Evolutionary conservation across 768 basidiomycete genomes (phyloP).

Genomic region (Serendipita vermifera): DNA sequence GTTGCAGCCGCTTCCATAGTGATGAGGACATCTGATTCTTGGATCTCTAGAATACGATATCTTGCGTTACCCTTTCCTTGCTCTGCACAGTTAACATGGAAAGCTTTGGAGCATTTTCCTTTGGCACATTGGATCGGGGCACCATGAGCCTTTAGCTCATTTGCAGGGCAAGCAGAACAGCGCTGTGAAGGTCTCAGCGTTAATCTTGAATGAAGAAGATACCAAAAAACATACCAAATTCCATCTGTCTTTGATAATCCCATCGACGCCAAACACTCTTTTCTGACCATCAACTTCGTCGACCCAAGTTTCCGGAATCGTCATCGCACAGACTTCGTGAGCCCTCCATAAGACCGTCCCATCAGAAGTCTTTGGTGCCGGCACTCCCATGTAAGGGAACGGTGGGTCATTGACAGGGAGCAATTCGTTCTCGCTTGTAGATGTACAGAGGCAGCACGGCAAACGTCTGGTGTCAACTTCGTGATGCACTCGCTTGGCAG

Average conservation of each 20-base stretch:
- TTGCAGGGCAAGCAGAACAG: slow-evolving; percentile 76
- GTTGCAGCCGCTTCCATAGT: slow-evolving; percentile 25
- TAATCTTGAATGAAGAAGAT: background rate
- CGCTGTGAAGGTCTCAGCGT: slow-evolving; percentile 40
- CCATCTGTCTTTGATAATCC: slow-evolving; percentile 87
- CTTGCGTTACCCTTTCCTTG: slow-evolving; percentile 35
- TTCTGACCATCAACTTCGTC: slow-evolving; percentile 43
- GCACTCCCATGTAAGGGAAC: slow-evolving; percentile 26
- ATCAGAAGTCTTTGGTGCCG: slow-evolving; percentile 15
- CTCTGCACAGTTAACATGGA: slow-evolving; percentile 83
- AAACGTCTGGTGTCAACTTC: slow-evolving; percentile 37
- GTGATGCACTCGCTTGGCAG: slow-evolving; percentile 26
- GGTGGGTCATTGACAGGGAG: slow-evolving; percentile 60
- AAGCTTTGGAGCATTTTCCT: slow-evolving; percentile 86
- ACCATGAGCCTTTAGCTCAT: slow-evolving; percentile 51
- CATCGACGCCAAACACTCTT: slow-evolving; percentile 68
- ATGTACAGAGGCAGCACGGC: slow-evolving; percentile 60
- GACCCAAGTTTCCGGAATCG: slow-evolving; percentile 87
- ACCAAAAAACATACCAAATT: slow-evolving; percentile 48
- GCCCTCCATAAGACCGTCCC: slow-evolving; percentile 47
- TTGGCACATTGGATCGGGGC: slow-evolving; percentile 87
- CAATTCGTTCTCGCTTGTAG: slow-evolving; percentile 38
- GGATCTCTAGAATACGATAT: slow-evolving; percentile 45
- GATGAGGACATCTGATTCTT: slow-evolving; percentile 66
- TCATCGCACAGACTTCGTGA: slow-evolving; percentile 64